Base-by-base conservation (phyloP, 352 stramenopile species). In the Pythium sp. region DNA sequence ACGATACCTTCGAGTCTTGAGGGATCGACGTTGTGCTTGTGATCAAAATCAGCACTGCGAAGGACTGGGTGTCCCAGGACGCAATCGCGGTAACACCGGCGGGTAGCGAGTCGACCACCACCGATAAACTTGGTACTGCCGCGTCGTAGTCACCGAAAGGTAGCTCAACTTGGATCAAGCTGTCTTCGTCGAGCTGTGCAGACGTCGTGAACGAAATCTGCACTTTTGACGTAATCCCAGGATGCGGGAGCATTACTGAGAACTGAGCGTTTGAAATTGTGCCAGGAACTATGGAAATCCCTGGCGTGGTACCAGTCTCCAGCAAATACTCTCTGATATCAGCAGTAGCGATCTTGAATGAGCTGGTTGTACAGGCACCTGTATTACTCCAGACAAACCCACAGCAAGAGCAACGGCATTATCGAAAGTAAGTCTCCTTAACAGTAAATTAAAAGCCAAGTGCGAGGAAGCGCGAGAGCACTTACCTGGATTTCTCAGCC, bases 201-300 rank as follows among this genome's bases (percentile, higher is more conserved):
- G 83, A 82, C 2, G 80, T 76, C 15, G 76, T 83, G 57, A 90
- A 90, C 0, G 73, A 76, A 15, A 91, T 64, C 26, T 75, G 66
- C 32, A 82, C 73, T 18, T 65, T 65, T 9, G 81, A 85, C 38
- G 61, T 63, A 24, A 90, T 81, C 3, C 79, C 83, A 34, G 81
- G 81, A 24, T 89, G 78, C 3, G 81, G 58, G 8, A 76, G 72
- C 1, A 72, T 55, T 12, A 76, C 65, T 8, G 56, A 66, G 24
- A 91, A 64, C 1, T 60, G 49, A 9, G 81, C 81, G 28, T 78
- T 60, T 1, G 64, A 51, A 20, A 91, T 76, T 2, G 34, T 58
- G 5, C 83, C 83, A 9, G 80, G 46, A 0, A 71, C 41, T 51
- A 77, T 82, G 0, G 63, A 65, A 32, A 90, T 46, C 14, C 79